Base-by-base conservation (phyloP, 1,284 basidiomycete genomes). In the Rhodotorula sp. region DNA sequence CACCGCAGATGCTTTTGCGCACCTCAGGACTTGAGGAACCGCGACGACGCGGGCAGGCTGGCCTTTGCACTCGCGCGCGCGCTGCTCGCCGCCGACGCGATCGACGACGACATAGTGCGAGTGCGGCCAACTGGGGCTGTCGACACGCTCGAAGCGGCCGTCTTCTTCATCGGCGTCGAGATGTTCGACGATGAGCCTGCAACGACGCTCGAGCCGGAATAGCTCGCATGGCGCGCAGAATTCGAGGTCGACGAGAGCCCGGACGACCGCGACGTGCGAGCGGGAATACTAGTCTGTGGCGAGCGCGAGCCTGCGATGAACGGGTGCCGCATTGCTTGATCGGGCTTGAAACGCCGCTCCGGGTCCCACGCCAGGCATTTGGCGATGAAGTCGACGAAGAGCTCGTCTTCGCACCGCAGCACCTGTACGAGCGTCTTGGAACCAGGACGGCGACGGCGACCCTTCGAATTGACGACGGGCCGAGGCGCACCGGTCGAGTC, bases 321-420 rank as follows among this genome's bases (percentile, higher is more conserved):
- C 42, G 65, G 52, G 68, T 82, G 82, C 7, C 80, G 74, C 75
- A 82, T 83, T 1, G 97, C 96, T 21, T 90, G 87, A 77, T 95
- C 92, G 3, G 96, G 96, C 82, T 97, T 98, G 80, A 99, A 86
- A 53, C 97, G 87, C 69, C 92, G 88, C 79, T 99, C 96, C 1
- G 97, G 97, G 83, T 99, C 97, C 97, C 96, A 99, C 21, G 92
- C 87, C 41, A 99, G 85, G 82, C 97, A 99, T 81, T 96, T 97
- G 5, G 91, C 86, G 74, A 99, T 91, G 80, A 99, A 87, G 78
- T 87, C 86, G 61, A 93, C 86, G 80, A 95, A 93, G 54, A 90
- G 87, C 70, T 94, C 92, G 78, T 96, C 93, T 71, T 91, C 91
- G 77, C 90, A 91, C 72, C 93, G 90, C 60, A 99, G 86, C 59